Evolutionary conservation across 2,329 filamentous ascomycete genomes (phyloP).

Genomic region (Microsporum audouinii): DNA sequence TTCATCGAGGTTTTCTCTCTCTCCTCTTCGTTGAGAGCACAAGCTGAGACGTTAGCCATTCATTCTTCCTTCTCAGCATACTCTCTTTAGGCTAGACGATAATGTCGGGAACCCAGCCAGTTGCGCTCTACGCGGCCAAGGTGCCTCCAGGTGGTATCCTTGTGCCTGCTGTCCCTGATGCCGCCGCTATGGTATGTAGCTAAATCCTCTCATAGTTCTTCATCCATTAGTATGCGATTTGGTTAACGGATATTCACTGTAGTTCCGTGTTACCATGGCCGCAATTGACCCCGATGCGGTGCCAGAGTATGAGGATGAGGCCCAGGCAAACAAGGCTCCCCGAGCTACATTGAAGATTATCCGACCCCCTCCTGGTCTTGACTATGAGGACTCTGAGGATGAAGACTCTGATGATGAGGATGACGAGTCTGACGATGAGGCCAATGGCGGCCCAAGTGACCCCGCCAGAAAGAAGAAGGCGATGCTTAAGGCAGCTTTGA

Average conservation of each 20-base stretch:
- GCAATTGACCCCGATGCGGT: slow-evolving; percentile 82
- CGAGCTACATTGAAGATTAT: slow-evolving; percentile 87
- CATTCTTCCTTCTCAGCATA: background rate
- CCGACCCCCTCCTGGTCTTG: slow-evolving; percentile 53
- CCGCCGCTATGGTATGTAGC: slow-evolving; percentile 68
- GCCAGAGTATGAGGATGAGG: slow-evolving; percentile 53
- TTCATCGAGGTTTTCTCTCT: background rate
- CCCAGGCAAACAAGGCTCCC: slow-evolving; percentile 50
- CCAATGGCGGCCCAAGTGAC: slow-evolving; percentile 84
- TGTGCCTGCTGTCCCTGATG: slow-evolving; percentile 65
- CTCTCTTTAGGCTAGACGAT: background rate
- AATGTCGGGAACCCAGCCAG: slow-evolving; percentile 44
- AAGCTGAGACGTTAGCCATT: background rate
- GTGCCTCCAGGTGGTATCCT: slow-evolving; percentile 75
- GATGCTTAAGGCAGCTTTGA: slow-evolving; percentile 62
- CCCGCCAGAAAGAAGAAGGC: slow-evolving; percentile 82
- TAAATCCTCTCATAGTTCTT: slow-evolving; percentile 19
- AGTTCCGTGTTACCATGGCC: slow-evolving; percentile 99
- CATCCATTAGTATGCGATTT: slow-evolving; percentile 4
- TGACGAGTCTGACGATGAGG: slow-evolving; percentile 56
- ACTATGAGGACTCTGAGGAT: slow-evolving; percentile 47
- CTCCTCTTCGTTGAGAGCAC: background rate
- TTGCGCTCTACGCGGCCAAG: slow-evolving; percentile 84
- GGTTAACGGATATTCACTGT: slow-evolving; percentile 9
- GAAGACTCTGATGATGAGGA: slow-evolving; percentile 47